Conservation (phyloP, 2,329 filamentous ascomycete genomes). For the Pseudocercospora crystallina region DNA sequence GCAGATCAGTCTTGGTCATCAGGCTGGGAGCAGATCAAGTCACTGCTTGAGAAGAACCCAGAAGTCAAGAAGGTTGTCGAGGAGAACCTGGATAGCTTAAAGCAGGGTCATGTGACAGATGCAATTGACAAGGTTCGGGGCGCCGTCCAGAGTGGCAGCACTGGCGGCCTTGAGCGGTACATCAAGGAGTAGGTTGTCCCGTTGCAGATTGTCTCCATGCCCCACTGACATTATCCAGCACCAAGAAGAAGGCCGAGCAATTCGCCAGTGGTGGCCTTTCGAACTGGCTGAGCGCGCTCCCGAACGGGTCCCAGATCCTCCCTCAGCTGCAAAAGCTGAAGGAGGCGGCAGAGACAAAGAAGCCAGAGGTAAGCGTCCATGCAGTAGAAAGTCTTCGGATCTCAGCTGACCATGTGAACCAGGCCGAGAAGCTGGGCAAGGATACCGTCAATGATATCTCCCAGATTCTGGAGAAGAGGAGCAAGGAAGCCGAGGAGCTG, state of each 20-base stretch:
- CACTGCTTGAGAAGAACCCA: constrained; percentile 73
- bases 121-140: constrained; percentile 63
- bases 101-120: constrained; percentile 64
- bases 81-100: constrained; percentile 67
- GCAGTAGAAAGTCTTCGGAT: no score
- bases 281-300: constrained; percentile 67
- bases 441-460: constrained; percentile 67
- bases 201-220: not conserved
- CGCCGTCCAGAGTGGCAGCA: constrained; percentile 62
- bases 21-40: constrained; percentile 67
- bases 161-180: constrained; percentile 60
- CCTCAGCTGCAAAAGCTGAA: constrained; percentile 65
- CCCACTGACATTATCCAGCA: constrained; percentile 25
- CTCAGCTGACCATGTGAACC: no score
- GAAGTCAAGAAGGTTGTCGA: constrained; percentile 71
- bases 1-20: constrained; percentile 71
- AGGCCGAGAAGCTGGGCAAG: constrained; percentile 65
- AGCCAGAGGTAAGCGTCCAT: constrained; percentile 49
- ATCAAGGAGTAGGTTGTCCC: constrained; percentile 48
- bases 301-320: constrained; percentile 63
- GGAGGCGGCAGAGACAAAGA: constrained; percentile 66
- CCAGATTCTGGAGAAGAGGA: constrained; percentile 63
- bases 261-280: constrained; percentile 41
- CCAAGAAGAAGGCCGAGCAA: constrained; percentile 60
- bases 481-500: constrained; percentile 59